Evolutionary conservation across 176 grass and related monocot genomes (phyloP), one percentile per base, ranked within the genome.

Genomic region (Chrysopogon serrulatus): DNA sequence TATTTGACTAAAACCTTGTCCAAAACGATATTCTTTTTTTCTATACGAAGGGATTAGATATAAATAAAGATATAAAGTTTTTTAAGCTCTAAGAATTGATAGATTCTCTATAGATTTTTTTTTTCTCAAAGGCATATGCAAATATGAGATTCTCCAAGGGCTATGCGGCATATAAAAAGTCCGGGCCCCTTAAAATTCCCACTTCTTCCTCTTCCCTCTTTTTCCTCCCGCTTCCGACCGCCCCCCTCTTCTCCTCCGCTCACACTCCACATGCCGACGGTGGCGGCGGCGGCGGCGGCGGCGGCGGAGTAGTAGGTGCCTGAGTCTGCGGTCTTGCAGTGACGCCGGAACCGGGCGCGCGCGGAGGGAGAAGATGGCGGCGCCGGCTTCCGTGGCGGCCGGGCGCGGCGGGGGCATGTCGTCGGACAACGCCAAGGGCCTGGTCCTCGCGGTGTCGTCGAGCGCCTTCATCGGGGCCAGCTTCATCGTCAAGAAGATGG

Each of bases 401-500:
- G 18, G 43, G 14, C 79, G 74, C 28, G 74, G 68, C 64, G 89
- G 63, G 83, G 95, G 62, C 72, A 90, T 97, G 92, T 94, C 90
- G 67, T 74, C 74, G 64, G 95, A 97, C 87, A 97, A 94, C 88
- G 85, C 84, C 62, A 94, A 78, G 59, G 95, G 95, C 27, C 87
- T 97, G 68, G 73, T 88, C 33, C 95, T 97, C 32, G 95, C 95
- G 24, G 79, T 94, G 69, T 97, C 95, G 12, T 97, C 95, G 3
- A 97, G 94, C 57, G 65, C 90, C 79, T 94, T 94, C 80, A 94
- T 94, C 80, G 92, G 92, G 31, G 84, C 80, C 9, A 94, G 92
- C 77, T 94, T 94, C 71, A 91, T 94, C 57, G 65, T 94, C 47
- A 91, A 91, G 86, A 94, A 94, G 92, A 81, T 92, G 90, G 94